Evolutionary conservation across 768 basidiomycete species (phyloP).

Genomic region (Tremella yokohamensis): DNA sequence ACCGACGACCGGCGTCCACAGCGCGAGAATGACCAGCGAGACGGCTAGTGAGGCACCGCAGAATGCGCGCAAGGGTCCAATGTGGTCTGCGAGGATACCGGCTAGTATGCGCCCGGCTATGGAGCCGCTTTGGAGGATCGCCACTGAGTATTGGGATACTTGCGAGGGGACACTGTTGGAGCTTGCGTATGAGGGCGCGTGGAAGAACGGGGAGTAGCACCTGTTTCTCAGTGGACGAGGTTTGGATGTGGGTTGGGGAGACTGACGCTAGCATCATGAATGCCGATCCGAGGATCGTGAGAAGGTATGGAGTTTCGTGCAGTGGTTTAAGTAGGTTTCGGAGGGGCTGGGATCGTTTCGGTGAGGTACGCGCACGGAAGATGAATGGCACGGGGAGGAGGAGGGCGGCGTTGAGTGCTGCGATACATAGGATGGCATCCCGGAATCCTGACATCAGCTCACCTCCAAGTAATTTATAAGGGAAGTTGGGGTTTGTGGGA

Average conservation of each 20-base stretch:
- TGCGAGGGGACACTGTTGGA: constrained; percentile 25
- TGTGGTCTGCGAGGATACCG: constrained; percentile 38
- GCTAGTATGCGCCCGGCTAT: constrained; percentile 39
- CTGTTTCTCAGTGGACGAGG: constrained; percentile 15
- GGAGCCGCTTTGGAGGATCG: constrained; percentile 43
- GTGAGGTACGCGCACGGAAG: constrained; percentile 42
- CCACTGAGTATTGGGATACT: constrained; percentile 40
- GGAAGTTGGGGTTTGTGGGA: too few relatives aligned
- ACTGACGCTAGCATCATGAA: constrained; percentile 44
- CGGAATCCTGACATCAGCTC: constrained; percentile 29
- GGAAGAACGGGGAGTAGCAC: constrained; percentile 45
- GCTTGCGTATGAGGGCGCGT: constrained; percentile 32
- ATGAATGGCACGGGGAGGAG: constrained; percentile 46
- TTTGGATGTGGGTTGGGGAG: background rate
- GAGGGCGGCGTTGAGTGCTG: constrained; percentile 43
- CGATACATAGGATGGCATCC: constrained; percentile 39
- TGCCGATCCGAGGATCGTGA: constrained; percentile 37
- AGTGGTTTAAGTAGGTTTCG: constrained; percentile 30
- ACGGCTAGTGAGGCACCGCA: constrained; percentile 16
- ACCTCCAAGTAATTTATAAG: too few relatives aligned
- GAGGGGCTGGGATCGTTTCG: constrained; percentile 33
- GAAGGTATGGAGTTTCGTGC: constrained; percentile 37
- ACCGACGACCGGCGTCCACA: constrained; percentile 36
- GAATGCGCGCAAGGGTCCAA: constrained; percentile 42
- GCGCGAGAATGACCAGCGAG: constrained; percentile 32